Evolutionary conservation across 352 stramenopile genomes (phyloP).

Genomic region (Stramenopiles sp.): DNA sequence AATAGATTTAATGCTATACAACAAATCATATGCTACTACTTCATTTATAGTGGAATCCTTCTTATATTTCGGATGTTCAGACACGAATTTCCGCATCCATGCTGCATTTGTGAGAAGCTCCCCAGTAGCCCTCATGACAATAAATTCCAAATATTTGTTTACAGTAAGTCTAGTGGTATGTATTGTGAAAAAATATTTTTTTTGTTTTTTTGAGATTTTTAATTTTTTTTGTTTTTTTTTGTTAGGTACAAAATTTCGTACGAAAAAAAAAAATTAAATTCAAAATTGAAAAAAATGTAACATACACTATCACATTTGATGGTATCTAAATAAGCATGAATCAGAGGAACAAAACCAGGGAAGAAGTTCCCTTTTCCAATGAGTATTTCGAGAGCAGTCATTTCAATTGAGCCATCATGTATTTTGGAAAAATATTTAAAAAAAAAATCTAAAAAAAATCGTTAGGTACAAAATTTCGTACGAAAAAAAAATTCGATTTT

Average conservation of each 20-base stretch:
- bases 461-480: too few relatives aligned
- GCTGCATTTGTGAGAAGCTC: constrained; percentile 40
- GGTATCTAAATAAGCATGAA: constrained; percentile 58
- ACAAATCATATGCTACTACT: constrained; percentile 16
- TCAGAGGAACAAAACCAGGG: constrained; percentile 44
- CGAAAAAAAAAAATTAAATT: too few relatives aligned
- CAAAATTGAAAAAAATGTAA: constrained; percentile 10
- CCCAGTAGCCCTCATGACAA: constrained; percentile 40
- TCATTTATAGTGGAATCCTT: constrained; percentile 30
- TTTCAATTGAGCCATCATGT: constrained; percentile 15
- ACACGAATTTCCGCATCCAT: constrained; percentile 53
- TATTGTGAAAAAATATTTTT: too few relatives aligned
- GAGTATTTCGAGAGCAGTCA: constrained; percentile 51
- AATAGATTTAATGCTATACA: constrained; percentile 8
- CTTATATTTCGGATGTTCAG: constrained; percentile 41
- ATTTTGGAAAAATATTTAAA: too few relatives aligned
- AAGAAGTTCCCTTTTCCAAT: constrained; percentile 39
- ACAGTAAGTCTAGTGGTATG: constrained; percentile 25
- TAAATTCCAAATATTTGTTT: constrained; percentile 22
- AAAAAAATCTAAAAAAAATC: too few relatives aligned
- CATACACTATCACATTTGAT: constrained; percentile 40
- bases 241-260: too few relatives aligned
- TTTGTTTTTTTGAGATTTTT: too few relatives aligned
- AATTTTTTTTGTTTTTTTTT: too few relatives aligned
- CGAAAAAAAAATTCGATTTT: too few relatives aligned